Evolutionary conservation across 352 stramenopile species (phyloP).

Genomic region (Poterioochromonas sp.): DNA sequence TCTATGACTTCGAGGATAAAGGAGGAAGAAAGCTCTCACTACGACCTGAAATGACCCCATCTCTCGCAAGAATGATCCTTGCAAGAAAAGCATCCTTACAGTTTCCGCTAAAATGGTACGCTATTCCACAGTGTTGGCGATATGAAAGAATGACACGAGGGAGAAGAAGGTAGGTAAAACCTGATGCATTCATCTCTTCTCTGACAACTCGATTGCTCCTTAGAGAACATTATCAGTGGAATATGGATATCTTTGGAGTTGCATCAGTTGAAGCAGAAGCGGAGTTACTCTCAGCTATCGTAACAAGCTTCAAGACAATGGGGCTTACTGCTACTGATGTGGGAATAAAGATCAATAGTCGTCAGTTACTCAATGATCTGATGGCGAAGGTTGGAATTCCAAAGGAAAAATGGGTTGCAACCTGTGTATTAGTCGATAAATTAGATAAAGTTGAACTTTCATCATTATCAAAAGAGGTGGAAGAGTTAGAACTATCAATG

Average conservation of each 20-base stretch:
- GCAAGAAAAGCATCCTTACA: constrained; percentile 55
- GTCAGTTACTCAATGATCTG: constrained; percentile 62
- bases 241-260: constrained; percentile 73
- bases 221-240: constrained; percentile 78
- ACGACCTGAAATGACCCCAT: constrained; percentile 73
- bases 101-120: constrained; percentile 71
- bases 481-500: background rate
- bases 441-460: constrained; percentile 60
- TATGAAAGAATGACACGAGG: constrained; percentile 71
- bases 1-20: constrained; percentile 76
- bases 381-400: constrained; percentile 49
- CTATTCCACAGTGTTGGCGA: constrained; percentile 68
- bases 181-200: background rate
- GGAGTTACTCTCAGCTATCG: constrained; percentile 63
- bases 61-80: constrained; percentile 68
- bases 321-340: constrained; percentile 62
- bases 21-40: constrained; percentile 53
- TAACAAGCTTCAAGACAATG: constrained; percentile 60
- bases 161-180: constrained; percentile 41
- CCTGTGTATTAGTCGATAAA: constrained; percentile 74
- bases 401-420: constrained; percentile 50
- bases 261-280: constrained; percentile 60
- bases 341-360: constrained; percentile 70
- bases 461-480: background rate
- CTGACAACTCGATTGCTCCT: background rate